Evolutionary conservation across 2,329 filamentous ascomycete species (phyloP).

Genomic region (Penicillium sp.): DNA sequence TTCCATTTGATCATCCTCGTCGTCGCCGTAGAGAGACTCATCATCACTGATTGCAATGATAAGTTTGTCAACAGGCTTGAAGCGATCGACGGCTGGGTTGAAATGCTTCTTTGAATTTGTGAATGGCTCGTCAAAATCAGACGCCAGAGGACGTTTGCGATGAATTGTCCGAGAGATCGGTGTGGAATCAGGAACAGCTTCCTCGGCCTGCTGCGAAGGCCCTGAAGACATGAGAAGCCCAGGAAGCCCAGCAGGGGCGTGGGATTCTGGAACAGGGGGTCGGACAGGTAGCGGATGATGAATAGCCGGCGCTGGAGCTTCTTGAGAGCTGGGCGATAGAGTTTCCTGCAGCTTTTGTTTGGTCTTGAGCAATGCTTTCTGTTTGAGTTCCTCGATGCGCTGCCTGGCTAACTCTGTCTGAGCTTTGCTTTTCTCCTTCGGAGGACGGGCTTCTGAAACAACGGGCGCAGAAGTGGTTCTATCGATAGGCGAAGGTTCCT

Average conservation of each 20-base stretch:
- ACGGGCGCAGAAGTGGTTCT: conserved; percentile 6
- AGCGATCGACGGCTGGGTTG: conserved; percentile 50
- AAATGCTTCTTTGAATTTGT: conserved; percentile 61
- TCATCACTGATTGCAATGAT: conserved; percentile 86
- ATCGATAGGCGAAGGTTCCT: conserved; percentile 11
- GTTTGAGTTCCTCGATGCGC: conserved; percentile 74
- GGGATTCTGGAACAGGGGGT: conserved; percentile 33
- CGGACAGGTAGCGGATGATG: conserved; percentile 42
- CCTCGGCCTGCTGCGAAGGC: background rate
- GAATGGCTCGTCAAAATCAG: conserved; percentile 66
- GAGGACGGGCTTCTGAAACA: conserved; percentile 9
- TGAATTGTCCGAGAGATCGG: conserved; percentile 26
- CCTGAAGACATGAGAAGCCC: conserved; percentile 53
- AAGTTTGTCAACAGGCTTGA: conserved; percentile 59
- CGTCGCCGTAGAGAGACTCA: conserved; percentile 47
- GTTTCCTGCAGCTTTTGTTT: conserved; percentile 25
- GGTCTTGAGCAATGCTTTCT: conserved; percentile 46
- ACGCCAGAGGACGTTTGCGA: conserved; percentile 65
- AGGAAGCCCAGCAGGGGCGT: conserved; percentile 47
- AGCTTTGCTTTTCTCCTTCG: conserved; percentile 56
- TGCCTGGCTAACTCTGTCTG: conserved; percentile 76
- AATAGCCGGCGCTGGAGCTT: conserved; percentile 15
- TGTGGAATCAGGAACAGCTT: conserved; percentile 17
- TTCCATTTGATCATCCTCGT: conserved; percentile 33
- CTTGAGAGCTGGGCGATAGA: background rate